These are phyloP conservation scores for Senecio squalidus DNA, from an alignment of 140 eudicot species.

Conservation along the genomic window DNA sequence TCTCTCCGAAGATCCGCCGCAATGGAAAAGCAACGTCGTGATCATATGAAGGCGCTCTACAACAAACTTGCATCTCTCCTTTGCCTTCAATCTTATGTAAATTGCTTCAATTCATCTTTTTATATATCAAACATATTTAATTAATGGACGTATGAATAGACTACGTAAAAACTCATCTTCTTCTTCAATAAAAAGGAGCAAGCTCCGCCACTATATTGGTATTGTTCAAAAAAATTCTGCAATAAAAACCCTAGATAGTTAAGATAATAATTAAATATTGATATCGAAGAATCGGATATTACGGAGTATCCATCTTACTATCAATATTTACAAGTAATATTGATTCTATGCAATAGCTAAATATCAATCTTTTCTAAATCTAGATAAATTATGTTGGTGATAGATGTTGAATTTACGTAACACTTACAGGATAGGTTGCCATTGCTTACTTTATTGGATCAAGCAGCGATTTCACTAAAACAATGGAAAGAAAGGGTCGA, in stretches of 20 bases:
- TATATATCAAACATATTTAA: background rate
- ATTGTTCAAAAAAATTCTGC: too few species aligned
- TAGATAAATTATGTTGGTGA: background rate
- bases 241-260: too few species aligned
- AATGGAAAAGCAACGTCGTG: slow-evolving; percentile 15
- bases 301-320: background rate
- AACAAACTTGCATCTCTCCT: slow-evolving; percentile 10
- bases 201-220: too few species aligned
- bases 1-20: slow-evolving; percentile 4
- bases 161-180: too few species aligned
- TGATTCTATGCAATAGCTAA: too few species aligned
- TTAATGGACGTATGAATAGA: too few species aligned
- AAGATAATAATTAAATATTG: too few species aligned
- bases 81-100: slow-evolving; percentile 10
- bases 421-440: slow-evolving; percentile 16
- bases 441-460: slow-evolving; percentile 10
- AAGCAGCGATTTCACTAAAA: background rate
- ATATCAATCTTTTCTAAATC: too few species aligned
- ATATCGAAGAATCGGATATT: too few species aligned
- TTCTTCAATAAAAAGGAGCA: too few species aligned
- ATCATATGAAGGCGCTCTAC: slow-evolving; percentile 12
- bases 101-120: background rate
- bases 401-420: too few species aligned
- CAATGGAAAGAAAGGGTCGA: slow-evolving; percentile 10
- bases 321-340: background rate